A percentile compares a stretch with the other conserved stretches of the same genome.
Evolutionary conservation across 2,329 filamentous ascomycete species (phyloP).

Genomic region (Chrysoporthe puriensis): DNA sequence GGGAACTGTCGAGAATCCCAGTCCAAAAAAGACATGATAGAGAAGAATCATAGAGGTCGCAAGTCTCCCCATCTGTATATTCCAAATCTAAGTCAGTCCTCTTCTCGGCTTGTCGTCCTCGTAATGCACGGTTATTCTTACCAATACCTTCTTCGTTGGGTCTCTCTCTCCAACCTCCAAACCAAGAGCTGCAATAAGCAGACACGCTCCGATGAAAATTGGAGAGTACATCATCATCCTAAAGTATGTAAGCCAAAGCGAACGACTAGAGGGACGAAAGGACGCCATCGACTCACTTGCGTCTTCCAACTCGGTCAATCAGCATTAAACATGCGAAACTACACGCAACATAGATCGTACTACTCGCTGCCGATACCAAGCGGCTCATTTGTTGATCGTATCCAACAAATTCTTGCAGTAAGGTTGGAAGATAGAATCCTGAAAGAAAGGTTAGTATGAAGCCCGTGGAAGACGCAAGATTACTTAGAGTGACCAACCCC

Average conservation of each 20-base stretch:
- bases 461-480: not conserved
- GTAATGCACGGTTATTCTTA: not conserved
- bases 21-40: slow-evolving; percentile 47
- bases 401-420: slow-evolving; percentile 60
- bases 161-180: slow-evolving; percentile 22
- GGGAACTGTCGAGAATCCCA: slow-evolving; percentile 43
- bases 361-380: slow-evolving; percentile 58
- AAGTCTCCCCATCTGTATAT: slow-evolving; percentile 40
- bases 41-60: slow-evolving; percentile 48
- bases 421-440: slow-evolving; percentile 55
- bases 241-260: not conserved
- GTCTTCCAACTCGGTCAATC: slow-evolving; percentile 45
- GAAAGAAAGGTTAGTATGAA: not conserved
- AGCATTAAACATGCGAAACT: slow-evolving; percentile 44
- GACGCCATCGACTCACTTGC: slow-evolving; percentile 37
- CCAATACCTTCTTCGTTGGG: slow-evolving; percentile 38
- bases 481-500: slow-evolving; percentile 13
- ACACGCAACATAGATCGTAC: slow-evolving; percentile 43
- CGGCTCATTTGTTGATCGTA: slow-evolving; percentile 49
- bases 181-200: slow-evolving; percentile 42
- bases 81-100: not conserved
- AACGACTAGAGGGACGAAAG: not conserved
- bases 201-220: slow-evolving; percentile 40
- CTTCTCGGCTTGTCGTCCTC: not conserved
- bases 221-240: slow-evolving; percentile 47